Base-by-base conservation (phyloP, 257 asterid genomes). In the Avicennia marina region DNA sequence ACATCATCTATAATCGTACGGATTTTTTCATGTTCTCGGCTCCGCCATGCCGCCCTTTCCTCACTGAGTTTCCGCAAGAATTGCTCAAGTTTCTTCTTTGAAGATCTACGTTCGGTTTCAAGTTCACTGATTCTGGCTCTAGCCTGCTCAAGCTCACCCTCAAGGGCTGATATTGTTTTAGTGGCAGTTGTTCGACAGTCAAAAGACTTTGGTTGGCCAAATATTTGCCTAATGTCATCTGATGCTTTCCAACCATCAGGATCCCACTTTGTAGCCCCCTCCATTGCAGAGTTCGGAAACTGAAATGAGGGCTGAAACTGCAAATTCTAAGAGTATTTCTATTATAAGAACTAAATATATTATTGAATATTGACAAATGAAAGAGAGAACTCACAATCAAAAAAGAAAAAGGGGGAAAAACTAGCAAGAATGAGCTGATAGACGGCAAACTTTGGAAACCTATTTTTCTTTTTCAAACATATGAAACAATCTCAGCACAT, bases 201-300 rank as follows among this genome's bases (percentile, higher is more conserved):
- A 2, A 31, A 59, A 19, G 63, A 56, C 54, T 66, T 73, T 4
- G 68, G 38, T 25, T 31, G 77, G 60, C 71, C 43, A 33, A 67
- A 69, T 31, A 72, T 57, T 49, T 70, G 73, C 58, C 21, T 67
- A 17, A 62, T 11, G 55, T 65, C 79, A 6, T 72, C 69, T 4
- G 75, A 71, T 33, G 58, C 38, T 71, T 56, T 72, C 72, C 75
- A 67, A 17, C 71, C 68, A 41, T 71, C 63, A 1, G 85, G 88
- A 53, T 77, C 91, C 91, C 91, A 83, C 69, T 83, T 83, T 0
- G 88, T 83, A 18, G 77, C 80, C 27, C 85, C 88, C 66, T 83
- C 93, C 82, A 80, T 79, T 40, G 73, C 83, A 16, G 76, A 55
- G 77, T 74, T 67, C 2, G 75, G 68, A 18, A 62, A 41, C 31